Percentiles rank a stretch among this genome's conserved stretches.
Evolutionary conservation across 2,329 filamentous ascomycete genomes (phyloP).

Genomic region (Simplicillium aogashimaense): DNA sequence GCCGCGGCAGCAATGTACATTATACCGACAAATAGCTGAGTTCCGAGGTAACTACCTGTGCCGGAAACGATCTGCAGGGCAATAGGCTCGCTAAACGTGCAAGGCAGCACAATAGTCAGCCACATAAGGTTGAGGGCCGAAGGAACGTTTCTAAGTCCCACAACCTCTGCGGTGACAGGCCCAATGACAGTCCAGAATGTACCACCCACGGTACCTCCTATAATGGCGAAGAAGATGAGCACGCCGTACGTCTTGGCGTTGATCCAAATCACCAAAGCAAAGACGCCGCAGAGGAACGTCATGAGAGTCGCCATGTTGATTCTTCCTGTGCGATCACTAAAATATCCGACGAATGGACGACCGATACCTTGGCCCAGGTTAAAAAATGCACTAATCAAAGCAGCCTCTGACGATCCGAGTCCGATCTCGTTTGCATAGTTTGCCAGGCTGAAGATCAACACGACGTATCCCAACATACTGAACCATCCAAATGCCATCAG

Average conservation of each 20-base stretch:
- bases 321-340: slow-evolving; percentile 58
- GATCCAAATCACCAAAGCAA: slow-evolving; percentile 64
- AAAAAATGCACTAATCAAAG: slow-evolving; percentile 62
- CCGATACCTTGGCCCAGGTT: slow-evolving; percentile 60
- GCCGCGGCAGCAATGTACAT: slow-evolving; percentile 44
- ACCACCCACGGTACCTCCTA: slow-evolving; percentile 62
- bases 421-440: slow-evolving; percentile 64
- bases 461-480: slow-evolving; percentile 63
- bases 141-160: slow-evolving; percentile 59
- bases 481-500: slow-evolving; percentile 61
- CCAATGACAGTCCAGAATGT: slow-evolving; percentile 61
- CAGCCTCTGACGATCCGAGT: slow-evolving; percentile 55
- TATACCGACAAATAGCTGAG: slow-evolving; percentile 49
- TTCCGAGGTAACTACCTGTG: slow-evolving; percentile 37
- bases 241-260: slow-evolving; percentile 54
- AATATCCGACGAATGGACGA: slow-evolving; percentile 61
- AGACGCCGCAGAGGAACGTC: slow-evolving; percentile 54
- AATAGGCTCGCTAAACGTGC: slow-evolving; percentile 59
- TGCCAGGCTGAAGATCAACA: slow-evolving; percentile 67
- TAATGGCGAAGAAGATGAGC: slow-evolving; percentile 59
- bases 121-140: slow-evolving; percentile 61
- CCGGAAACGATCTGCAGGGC: slow-evolving; percentile 41
- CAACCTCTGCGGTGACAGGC: slow-evolving; percentile 64
- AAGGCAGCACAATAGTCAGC: slow-evolving; percentile 60
- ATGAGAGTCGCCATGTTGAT: slow-evolving; percentile 62